These are phyloP conservation scores for Neofusicoccum sp. DNA, from an alignment of 2,329 filamentous ascomycete genomes.

Conservation along the genomic window DNA sequence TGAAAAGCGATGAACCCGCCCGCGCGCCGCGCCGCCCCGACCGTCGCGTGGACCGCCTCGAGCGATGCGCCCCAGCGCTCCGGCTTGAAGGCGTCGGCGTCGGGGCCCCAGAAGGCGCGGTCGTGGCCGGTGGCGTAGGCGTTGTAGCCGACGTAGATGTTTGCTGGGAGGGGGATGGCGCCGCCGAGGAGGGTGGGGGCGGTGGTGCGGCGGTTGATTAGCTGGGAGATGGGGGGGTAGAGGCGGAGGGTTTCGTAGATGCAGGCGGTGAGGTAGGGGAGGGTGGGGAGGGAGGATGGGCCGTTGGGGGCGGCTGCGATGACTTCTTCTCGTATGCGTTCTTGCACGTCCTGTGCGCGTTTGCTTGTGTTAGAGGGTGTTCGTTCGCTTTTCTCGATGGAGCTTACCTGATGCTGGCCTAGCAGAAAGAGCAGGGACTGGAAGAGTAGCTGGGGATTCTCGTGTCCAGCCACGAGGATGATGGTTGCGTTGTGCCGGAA, in stretches of 20 bases:
- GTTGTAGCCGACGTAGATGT: constrained; percentile 30
- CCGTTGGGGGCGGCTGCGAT: constrained; percentile 3
- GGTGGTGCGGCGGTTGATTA: constrained; percentile 47
- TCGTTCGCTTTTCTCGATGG: background rate
- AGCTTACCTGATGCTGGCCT: constrained; percentile 6
- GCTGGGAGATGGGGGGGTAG: constrained; percentile 50
- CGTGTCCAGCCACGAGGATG: constrained; percentile 21
- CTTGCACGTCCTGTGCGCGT: background rate
- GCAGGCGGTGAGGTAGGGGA: constrained; percentile 46
- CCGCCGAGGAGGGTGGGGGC: constrained; percentile 27
- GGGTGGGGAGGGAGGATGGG: background rate
- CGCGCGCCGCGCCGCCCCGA: constrained; percentile 36
- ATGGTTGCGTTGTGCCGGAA: constrained; percentile 21
- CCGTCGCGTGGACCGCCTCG: constrained; percentile 37
- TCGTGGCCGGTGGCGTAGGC: constrained; percentile 30
- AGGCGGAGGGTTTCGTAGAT: constrained; percentile 50
- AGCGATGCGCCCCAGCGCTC: constrained; percentile 39
- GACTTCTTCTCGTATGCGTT: background rate
- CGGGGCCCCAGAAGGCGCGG: constrained; percentile 28
- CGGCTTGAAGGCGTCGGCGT: constrained; percentile 39
- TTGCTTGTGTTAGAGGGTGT: background rate
- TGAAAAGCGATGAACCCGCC: constrained; percentile 46
- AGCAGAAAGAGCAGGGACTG: constrained; percentile 19
- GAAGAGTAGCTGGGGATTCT: constrained; percentile 22
- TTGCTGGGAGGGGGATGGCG: constrained; percentile 23